Conservation (phyloP, 1,284 basidiomycete genomes). For the Ganoderma sp. region DNA sequence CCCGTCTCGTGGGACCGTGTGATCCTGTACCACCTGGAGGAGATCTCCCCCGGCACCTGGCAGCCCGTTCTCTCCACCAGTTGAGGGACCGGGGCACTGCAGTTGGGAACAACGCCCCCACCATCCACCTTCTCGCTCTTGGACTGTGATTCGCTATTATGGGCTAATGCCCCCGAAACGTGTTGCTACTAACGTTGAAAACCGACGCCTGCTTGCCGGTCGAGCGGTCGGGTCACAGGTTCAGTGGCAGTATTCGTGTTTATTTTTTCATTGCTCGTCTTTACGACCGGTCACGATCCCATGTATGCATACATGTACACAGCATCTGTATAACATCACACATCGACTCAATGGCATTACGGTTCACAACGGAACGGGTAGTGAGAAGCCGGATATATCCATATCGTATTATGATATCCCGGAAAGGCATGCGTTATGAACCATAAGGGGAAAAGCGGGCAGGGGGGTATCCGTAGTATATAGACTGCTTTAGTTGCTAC, state of each 20-base stretch:
- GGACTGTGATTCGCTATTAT: background rate
- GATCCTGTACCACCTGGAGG: constrained; percentile 74
- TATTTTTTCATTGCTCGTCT: constrained; percentile 13
- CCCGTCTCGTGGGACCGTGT: constrained; percentile 72
- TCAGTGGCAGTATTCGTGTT: constrained; percentile 5
- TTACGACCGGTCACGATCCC: constrained; percentile 8
- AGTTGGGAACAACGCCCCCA: background rate
- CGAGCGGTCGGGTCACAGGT: background rate
- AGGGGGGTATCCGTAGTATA: background rate
- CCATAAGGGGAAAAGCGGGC: background rate
- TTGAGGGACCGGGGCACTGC: constrained; percentile 34
- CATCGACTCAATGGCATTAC: constrained; percentile 2
- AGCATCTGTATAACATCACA: constrained; percentile 5
- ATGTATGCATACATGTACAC: constrained; percentile 1
- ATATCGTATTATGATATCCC: background rate
- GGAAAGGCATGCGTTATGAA: background rate
- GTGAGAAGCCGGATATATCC: background rate
- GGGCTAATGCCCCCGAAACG: background rate
- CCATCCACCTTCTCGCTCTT: background rate
- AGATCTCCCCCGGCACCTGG: constrained; percentile 71
- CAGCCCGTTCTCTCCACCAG: constrained; percentile 55
- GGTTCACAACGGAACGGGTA: background rate
- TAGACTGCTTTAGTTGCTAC: background rate
- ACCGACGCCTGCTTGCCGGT: constrained; percentile 2
- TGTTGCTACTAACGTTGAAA: background rate